phyloP scores from a whole-genome alignment of 441 rosid species.

The Gossypium laxum region DNA sequence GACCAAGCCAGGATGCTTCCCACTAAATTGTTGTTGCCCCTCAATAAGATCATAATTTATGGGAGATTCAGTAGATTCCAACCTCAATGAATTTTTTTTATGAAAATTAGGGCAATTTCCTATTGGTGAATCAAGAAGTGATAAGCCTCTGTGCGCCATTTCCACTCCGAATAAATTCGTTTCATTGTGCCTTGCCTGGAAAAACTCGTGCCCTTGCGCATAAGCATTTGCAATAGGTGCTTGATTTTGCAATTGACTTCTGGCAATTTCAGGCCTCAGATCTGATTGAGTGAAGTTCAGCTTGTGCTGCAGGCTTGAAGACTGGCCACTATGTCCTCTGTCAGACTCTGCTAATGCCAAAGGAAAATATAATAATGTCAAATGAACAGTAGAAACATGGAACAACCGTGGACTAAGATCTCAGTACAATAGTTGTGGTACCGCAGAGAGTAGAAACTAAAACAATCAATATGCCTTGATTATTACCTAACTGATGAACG shows the following conservation, averaged over 20 bases:
- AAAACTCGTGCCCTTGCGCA: conserved; percentile 38
- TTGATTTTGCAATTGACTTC: conserved; percentile 36
- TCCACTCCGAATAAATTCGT: conserved; percentile 45
- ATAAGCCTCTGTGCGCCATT: conserved; percentile 42
- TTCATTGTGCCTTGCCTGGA: conserved; percentile 46
- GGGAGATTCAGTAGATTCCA: conserved; percentile 57
- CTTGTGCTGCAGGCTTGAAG: conserved; percentile 39
- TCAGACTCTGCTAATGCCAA: conserved; percentile 43
- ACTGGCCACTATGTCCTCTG: conserved; percentile 33
- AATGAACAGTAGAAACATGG: conserved; percentile 11
- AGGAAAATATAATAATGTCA: conserved; percentile 17
- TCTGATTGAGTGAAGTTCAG: conserved; percentile 40
- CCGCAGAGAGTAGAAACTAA: not conserved
- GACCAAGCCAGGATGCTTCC: conserved; percentile 47
- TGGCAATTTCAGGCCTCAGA: conserved; percentile 40
- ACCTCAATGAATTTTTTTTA: conserved; percentile 35
- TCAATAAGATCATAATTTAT: conserved; percentile 60
- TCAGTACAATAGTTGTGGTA: not conserved
- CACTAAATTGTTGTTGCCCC: conserved; percentile 47
- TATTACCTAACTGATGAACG: conserved; percentile 56
- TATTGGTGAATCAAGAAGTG: conserved; percentile 35
- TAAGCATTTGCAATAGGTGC: conserved; percentile 47
- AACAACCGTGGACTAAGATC: not conserved
- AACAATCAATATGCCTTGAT: conserved; percentile 1
- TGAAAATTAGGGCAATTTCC: conserved; percentile 40